Evolutionary conservation across 768 basidiomycete genomes (phyloP).

Genomic region (Roridomyces roridus): DNA sequence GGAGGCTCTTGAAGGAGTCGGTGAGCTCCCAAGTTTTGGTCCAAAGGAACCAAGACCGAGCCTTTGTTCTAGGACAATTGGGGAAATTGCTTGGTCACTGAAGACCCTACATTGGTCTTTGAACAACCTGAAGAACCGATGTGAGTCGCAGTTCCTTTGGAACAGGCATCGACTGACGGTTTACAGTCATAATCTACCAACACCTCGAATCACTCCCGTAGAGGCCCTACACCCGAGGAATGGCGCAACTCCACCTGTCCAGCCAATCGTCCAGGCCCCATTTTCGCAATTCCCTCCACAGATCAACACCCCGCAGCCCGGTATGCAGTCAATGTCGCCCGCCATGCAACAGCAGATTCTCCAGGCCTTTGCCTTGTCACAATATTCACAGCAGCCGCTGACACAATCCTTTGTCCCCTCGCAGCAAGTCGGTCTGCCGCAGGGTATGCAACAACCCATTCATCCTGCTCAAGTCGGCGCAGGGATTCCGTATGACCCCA

Average conservation of each 20-base stretch:
- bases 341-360: background rate
- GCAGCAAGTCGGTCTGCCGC: conserved; percentile 4
- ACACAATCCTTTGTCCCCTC: background rate
- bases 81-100: conserved; percentile 29
- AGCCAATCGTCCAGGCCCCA: background rate
- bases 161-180: conserved; percentile 21
- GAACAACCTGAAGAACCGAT: conserved; percentile 36
- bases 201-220: conserved; percentile 63
- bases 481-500: background rate
- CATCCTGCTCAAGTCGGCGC: background rate
- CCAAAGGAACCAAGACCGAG: background rate
- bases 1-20: conserved; percentile 47
- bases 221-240: background rate
- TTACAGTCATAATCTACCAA: conserved; percentile 62
- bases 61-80: conserved; percentile 21
- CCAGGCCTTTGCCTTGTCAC: background rate
- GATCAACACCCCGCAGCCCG: no score
- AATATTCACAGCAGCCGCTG: background rate
- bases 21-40: background rate
- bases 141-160: conserved; percentile 41
- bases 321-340: background rate
- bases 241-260: background rate
- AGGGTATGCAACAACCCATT: conserved; percentile 4
- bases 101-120: conserved; percentile 1
- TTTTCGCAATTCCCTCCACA: conserved; percentile 2